A percentile compares a stretch with the other conserved stretches of the same genome.
These are phyloP conservation scores for Raddia distichophylla DNA, from an alignment of 176 grass and related monocot genomes.

Conservation along the genomic window DNA sequence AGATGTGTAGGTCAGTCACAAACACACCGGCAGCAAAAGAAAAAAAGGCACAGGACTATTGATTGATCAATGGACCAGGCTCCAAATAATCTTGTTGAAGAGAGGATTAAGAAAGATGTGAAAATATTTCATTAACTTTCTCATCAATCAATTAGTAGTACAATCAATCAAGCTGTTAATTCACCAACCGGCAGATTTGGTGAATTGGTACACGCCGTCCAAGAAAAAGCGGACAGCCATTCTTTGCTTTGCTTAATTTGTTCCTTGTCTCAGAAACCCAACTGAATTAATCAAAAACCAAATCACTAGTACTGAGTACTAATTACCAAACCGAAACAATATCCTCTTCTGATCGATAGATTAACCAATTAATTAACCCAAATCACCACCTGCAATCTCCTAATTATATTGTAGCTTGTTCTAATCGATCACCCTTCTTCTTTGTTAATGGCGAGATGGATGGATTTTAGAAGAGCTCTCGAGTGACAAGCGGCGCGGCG, in stretches of 20 bases:
- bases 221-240: constrained; percentile 64
- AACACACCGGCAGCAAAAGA: background rate
- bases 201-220: constrained; percentile 59
- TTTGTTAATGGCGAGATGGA: constrained; percentile 9
- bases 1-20: constrained; percentile 34
- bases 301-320: background rate
- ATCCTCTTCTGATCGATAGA: background rate
- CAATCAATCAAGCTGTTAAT: constrained; percentile 55
- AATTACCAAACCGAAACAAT: constrained; percentile 35
- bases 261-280: constrained; percentile 38
- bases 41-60: background rate
- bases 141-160: constrained; percentile 49
- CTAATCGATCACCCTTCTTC: background rate
- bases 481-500: constrained; percentile 48
- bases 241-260: constrained; percentile 28
- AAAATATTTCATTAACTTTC: constrained; percentile 43
- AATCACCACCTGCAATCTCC: constrained; percentile 39
- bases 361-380: constrained; percentile 41
- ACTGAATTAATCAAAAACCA: constrained; percentile 38
- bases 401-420: constrained; percentile 1
- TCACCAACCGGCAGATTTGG: constrained; percentile 52
- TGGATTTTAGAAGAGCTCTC: constrained; percentile 49
- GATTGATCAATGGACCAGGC: constrained; percentile 28
- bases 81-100: constrained; percentile 33
- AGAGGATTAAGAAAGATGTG: background rate